Conservation (phyloP, 257 asterid species). For the Salvia splendens region DNA sequence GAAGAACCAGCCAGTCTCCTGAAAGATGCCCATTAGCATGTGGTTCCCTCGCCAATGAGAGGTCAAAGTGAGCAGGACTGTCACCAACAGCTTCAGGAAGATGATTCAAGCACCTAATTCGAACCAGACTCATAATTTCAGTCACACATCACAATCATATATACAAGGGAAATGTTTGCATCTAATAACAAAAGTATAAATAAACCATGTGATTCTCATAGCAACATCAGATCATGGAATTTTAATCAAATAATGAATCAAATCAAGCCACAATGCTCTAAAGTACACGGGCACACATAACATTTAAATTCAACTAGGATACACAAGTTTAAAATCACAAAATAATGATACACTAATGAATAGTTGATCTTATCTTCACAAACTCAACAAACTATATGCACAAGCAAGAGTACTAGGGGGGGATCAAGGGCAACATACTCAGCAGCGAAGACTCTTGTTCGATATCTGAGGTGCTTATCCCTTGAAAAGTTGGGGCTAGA, state of each 20-base stretch:
- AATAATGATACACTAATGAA: neutral
- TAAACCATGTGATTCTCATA: constrained; percentile 16
- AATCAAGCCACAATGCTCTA: constrained; percentile 16
- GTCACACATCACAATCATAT: constrained; percentile 21
- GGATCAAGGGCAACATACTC: constrained; percentile 58
- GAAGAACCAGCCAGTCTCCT: constrained; percentile 90
- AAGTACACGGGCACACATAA: constrained; percentile 23
- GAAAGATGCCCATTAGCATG: constrained; percentile 46
- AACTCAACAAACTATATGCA: constrained; percentile 25
- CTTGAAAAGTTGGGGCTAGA: constrained; percentile 56
- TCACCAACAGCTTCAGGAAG: constrained; percentile 95
- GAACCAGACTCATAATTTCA: constrained; percentile 27
- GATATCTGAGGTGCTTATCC: constrained; percentile 94
- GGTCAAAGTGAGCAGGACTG: constrained; percentile 85
- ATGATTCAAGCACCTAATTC: constrained; percentile 83
- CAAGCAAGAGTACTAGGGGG: neutral
- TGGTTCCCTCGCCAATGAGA: constrained; percentile 67
- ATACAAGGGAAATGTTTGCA: constrained; percentile 9
- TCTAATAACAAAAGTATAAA: constrained; percentile 18
- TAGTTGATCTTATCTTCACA: constrained; percentile 18
- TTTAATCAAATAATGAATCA: constrained; percentile 20
- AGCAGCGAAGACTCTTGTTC: constrained; percentile 97
- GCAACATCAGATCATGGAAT: constrained; percentile 8
- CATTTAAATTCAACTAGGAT: constrained; percentile 20
- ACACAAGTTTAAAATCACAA: constrained; percentile 20